Base-by-base conservation (phyloP, 1,139 yeast species). In the Taphrina deformans region DNA sequence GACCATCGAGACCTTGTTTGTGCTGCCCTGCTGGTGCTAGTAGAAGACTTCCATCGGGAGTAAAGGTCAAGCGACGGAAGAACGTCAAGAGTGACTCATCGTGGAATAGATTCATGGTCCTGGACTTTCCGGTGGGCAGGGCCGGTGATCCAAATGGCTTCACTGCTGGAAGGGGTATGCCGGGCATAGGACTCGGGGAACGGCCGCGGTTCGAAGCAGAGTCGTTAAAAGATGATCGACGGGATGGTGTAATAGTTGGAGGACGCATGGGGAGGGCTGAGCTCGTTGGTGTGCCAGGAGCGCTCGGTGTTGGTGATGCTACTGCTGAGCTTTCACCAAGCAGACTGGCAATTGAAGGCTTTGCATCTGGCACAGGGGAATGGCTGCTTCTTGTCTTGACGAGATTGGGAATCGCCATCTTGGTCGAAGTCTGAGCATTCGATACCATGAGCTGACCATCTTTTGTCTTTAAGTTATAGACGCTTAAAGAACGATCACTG, bases 11-110 rank as follows among this genome's bases (percentile, higher is more conserved):
- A 58, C 51, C 61, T 62, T 24, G 75, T 75, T 64, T 83, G 74
- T 79, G 84, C 21, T 88, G 79, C 0, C 97, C 98, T 62, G 96
- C 86, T 0, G 99, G 96, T 0, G 96, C 85, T 21, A 93, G 77
- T 44, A 93, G 77, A 50, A 93, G 75, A 62, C 82, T 79, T 0
- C 99, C 99, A 75, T 95, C 98, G 0, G 97, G 96, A 0, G 97
- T 87, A 72, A 91, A 90, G 0, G 86, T 76, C 66, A 92, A 79
- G 67, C 99, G 78, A 68, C 99, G 80, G 78, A 93, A 93, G 73
- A 95, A 93, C 1, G 97, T 88, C 66, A 90, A 90, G 40, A 92
- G 79, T 0, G 96, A 85, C 72, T 93, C 99, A 67, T 92, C 85
- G 72, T 90, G 95, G 73, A 88, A 91, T 26, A 89, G 73, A 16